Evolutionary conservation across 352 stramenopile species (phyloP).

Genomic region (Phytophthora tentaculata): DNA sequence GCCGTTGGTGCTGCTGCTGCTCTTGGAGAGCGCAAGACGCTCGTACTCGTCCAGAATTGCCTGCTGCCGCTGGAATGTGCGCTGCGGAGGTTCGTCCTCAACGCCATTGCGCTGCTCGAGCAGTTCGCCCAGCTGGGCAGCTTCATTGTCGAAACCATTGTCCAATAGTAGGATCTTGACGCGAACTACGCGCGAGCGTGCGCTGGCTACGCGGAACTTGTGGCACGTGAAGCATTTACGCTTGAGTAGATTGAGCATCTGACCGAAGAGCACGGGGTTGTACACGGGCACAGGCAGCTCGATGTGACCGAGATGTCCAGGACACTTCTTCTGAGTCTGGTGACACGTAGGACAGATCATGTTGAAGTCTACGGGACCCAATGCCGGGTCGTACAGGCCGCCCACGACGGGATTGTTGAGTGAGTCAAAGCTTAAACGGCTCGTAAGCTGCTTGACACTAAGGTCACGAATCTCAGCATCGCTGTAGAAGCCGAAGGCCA

Average conservation of each 20-base stretch:
- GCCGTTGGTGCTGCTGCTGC: conserved; percentile 24
- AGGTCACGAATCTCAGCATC: conserved; percentile 97
- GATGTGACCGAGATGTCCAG: conserved; percentile 99
- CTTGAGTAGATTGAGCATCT: conserved; percentile 96
- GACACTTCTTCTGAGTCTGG: conserved; percentile 95
- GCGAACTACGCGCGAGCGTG: conserved; percentile 78
- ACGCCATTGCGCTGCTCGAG: conserved; percentile 89
- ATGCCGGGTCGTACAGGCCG: conserved; percentile 96
- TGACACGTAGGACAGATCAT: conserved; percentile 97
- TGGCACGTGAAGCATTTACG: conserved; percentile 99
- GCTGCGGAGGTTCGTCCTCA: conserved; percentile 76
- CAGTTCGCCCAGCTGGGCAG: conserved; percentile 74
- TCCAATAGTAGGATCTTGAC: conserved; percentile 94
- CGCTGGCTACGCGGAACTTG: conserved; percentile 91
- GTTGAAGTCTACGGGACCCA: conserved; percentile 94
- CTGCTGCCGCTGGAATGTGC: conserved; percentile 82
- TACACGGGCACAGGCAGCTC: conserved; percentile 98
- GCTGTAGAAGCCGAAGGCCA: conserved; percentile 97
- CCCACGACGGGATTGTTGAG: conserved; percentile 95
- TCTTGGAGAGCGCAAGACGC: conserved; percentile 76
- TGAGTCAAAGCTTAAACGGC: conserved; percentile 94
- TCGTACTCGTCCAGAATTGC: conserved; percentile 91
- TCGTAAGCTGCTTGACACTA: conserved; percentile 97
- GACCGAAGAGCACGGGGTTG: conserved; percentile 96
- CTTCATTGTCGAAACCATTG: conserved; percentile 87